Evolutionary conservation across 208 protist species (phyloP).

Genomic region (Leptomonas pyrrhocoris): DNA sequence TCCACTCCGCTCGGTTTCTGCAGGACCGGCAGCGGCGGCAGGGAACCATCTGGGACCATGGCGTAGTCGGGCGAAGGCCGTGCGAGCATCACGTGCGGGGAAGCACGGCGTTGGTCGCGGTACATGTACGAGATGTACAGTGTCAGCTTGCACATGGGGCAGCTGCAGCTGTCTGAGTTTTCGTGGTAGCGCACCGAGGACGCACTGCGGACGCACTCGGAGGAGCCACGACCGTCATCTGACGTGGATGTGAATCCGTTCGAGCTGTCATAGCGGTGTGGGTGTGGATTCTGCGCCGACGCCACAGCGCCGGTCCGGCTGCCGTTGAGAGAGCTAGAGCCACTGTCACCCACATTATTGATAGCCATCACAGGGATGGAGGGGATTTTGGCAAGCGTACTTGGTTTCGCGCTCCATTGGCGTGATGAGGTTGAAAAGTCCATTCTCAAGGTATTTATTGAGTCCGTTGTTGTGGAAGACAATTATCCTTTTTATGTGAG

Average conservation of each 20-base stretch:
- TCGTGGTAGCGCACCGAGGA: constrained; percentile 21
- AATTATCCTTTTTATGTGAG: no score
- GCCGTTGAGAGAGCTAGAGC: neutral
- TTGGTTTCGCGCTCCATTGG: constrained; percentile 10
- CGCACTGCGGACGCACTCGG: constrained; percentile 9
- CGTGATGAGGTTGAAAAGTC: neutral
- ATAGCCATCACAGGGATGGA: constrained; percentile 15
- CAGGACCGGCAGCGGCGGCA: constrained; percentile 50
- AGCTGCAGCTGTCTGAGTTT: constrained; percentile 48
- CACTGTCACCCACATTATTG: neutral
- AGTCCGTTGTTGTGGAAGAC: no score
- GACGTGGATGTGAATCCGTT: constrained; percentile 22
- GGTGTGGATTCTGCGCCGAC: neutral
- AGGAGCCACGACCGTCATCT: constrained; percentile 11
- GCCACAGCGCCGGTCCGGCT: neutral
- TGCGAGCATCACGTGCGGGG: constrained; percentile 74
- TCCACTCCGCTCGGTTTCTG: constrained; percentile 20
- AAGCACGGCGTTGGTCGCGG: constrained; percentile 75
- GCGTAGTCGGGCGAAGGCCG: constrained; percentile 66
- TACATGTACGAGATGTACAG: constrained; percentile 71
- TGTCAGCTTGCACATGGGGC: constrained; percentile 75
- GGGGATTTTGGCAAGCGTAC: constrained; percentile 12
- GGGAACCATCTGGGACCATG: constrained; percentile 29
- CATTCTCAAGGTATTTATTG: neutral
- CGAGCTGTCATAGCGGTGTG: constrained; percentile 17